Conservation (phyloP, 2,329 filamentous ascomycete genomes). For the Cladosporium sp. region DNA sequence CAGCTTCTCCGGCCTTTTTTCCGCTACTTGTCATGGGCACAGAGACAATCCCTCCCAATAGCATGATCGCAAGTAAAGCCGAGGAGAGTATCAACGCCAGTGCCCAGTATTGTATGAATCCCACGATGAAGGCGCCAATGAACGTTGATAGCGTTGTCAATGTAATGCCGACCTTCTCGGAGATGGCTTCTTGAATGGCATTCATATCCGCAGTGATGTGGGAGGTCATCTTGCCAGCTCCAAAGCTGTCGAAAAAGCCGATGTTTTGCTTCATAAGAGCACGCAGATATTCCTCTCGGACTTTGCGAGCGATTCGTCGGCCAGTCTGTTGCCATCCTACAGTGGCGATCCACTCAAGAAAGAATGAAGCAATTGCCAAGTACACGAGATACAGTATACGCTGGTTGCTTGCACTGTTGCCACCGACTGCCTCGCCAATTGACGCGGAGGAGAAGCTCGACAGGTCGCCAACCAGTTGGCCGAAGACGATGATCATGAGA, state of each 20-base stretch:
- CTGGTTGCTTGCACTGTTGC: slow-evolving; percentile 37
- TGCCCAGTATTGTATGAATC: slow-evolving; percentile 66
- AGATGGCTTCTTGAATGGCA: slow-evolving; percentile 45
- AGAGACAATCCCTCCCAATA: slow-evolving; percentile 72
- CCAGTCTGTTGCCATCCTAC: slow-evolving; percentile 52
- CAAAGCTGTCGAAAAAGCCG: slow-evolving; percentile 55
- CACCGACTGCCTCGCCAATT: slow-evolving; percentile 44
- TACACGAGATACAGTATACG: slow-evolving; percentile 47
- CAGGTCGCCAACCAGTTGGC: slow-evolving; percentile 49
- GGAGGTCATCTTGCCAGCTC: slow-evolving; percentile 52
- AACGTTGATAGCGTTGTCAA: slow-evolving; percentile 49
- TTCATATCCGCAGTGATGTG: slow-evolving; percentile 49
- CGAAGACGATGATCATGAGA: slow-evolving; percentile 47
- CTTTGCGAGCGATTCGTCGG: slow-evolving; percentile 50
- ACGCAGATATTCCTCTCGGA: slow-evolving; percentile 49
- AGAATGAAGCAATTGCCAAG: slow-evolving; percentile 51
- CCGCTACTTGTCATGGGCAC: slow-evolving; percentile 74
- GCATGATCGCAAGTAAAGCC: slow-evolving; percentile 71
- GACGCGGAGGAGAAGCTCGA: slow-evolving; percentile 43
- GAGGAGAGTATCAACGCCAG: slow-evolving; percentile 81
- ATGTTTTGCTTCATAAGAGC: slow-evolving; percentile 53
- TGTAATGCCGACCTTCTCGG: slow-evolving; percentile 51
- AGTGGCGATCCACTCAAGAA: slow-evolving; percentile 43
- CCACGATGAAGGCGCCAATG: slow-evolving; percentile 46
- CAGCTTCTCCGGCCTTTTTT: slow-evolving; percentile 71